Conservation (phyloP, 2,329 filamentous ascomycete genomes). For the Boeremia lycopersici region DNA sequence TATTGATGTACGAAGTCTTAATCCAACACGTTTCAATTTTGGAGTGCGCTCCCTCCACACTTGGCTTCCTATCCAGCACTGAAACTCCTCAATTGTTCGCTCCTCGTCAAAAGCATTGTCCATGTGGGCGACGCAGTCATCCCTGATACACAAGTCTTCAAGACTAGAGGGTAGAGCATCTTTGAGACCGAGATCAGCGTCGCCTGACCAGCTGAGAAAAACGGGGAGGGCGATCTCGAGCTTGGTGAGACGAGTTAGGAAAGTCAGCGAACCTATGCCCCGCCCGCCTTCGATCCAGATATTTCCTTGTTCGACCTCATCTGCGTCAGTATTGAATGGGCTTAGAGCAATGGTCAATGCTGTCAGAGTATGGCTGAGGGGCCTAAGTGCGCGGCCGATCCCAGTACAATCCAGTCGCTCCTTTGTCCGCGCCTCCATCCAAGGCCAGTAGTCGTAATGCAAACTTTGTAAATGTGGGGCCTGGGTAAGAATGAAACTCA, state of each 20-base stretch:
- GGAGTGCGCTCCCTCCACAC: conserved; percentile 1
- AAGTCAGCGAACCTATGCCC: conserved; percentile 2
- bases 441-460: not conserved
- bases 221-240: conserved; percentile 4
- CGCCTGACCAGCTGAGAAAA: not conserved
- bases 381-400: not conserved
- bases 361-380: not conserved
- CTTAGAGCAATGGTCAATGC: not conserved
- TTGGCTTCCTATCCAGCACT: conserved; percentile 1
- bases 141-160: conserved; percentile 2
- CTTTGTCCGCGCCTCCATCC: not conserved
- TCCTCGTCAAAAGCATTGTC: not conserved
- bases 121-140: not conserved
- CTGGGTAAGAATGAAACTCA: conserved; percentile 1
- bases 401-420: conserved; percentile 3
- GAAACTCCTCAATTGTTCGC: conserved; percentile 1
- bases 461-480: conserved; percentile 4
- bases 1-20: not conserved
- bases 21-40: not conserved
- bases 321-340: not conserved
- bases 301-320: not conserved
- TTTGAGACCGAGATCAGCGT: not conserved
- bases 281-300: not conserved
- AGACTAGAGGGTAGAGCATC: not conserved
- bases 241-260: conserved; percentile 1